Evolutionary conservation across 345 rosid genomes (phyloP).

Genomic region (Luvunga scandens): DNA sequence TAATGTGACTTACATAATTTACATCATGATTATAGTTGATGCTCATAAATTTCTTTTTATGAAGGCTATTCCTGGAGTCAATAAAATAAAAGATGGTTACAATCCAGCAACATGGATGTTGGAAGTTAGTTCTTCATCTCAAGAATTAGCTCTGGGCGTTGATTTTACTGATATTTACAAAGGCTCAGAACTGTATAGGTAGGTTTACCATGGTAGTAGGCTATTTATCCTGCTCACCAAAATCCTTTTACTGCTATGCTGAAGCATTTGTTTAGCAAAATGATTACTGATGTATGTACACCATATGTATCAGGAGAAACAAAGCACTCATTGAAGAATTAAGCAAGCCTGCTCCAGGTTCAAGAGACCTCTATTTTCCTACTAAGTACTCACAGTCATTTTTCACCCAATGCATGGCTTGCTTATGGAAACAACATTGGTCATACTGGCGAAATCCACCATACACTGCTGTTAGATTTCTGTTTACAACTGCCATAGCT

Average conservation of each 20-base stretch:
- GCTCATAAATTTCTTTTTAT: neutral
- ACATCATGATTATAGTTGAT: neutral
- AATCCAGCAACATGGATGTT: constrained; percentile 65
- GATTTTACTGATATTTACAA: constrained; percentile 40
- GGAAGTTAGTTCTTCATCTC: constrained; percentile 38
- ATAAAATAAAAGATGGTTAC: constrained; percentile 39
- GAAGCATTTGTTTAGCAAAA: neutral
- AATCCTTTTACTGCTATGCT: neutral
- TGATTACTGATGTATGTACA: neutral
- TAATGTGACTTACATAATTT: neutral
- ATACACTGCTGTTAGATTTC: constrained; percentile 41
- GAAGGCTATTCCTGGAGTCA: constrained; percentile 37
- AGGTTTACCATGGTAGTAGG: neutral
- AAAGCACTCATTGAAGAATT: constrained; percentile 34
- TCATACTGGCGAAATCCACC: constrained; percentile 53
- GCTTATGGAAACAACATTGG: constrained; percentile 47
- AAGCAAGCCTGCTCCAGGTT: constrained; percentile 34
- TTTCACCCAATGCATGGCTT: constrained; percentile 34
- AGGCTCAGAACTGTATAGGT: constrained; percentile 43
- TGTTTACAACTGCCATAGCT: constrained; percentile 33
- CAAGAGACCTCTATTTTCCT: constrained; percentile 34
- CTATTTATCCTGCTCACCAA: neutral
- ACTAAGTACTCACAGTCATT: constrained; percentile 33
- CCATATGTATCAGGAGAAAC: constrained; percentile 32
- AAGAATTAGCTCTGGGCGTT: constrained; percentile 35